Evolutionary conservation across 2,329 filamentous ascomycete genomes (phyloP), one percentile per base, ranked within the genome.

Genomic region (Penicillium vulpinum): DNA sequence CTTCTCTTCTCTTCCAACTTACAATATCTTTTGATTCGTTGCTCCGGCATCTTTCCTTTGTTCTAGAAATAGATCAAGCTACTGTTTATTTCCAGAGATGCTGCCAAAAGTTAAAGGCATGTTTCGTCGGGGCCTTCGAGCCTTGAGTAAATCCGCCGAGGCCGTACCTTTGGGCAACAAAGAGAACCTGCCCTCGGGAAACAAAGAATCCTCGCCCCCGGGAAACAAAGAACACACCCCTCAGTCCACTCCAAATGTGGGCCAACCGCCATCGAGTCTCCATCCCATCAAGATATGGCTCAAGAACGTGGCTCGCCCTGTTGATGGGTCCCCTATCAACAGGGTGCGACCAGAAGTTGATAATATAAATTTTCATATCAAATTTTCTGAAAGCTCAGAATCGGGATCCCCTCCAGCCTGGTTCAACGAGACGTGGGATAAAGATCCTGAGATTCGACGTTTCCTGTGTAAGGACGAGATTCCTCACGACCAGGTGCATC

Each of bases 21-120:
- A 16, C 26, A 16, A 21, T 5, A 9, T 49, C 10, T 26, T n/a
- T 40, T 21, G n/a, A n/a, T n/a, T n/a, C n/a, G n/a, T 18, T 2
- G 13, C 3, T 45, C 21, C 33, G 40, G 21, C 33, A 3, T 44
- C 13, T 21, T n/a, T 35, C 41, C 54, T 54, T 57, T 57, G 54
- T 54, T 46, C 54, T 15, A 29, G 28, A 56, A 40, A 52, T 56
- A 56, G 54, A 28, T 33, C 36, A 21, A 26, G 36, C 28, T 46
- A n/a, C 33, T 13, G 26, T 46, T 10, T 11, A 11, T 29, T 28
- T 28, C 11, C 11, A 16, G 22, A 49, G 13, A 35, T 33, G 15
- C 16, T 33, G 24, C 7, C 13, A 40, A 24, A 31, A 13, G 21
- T 13, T 9, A 26, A 40, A 21, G 11, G 11, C 4, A 28, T 35